Evolutionary conservation across 305 asterid species (phyloP), one percentile per base, ranked within the genome.

Genomic region (Vinca major): DNA sequence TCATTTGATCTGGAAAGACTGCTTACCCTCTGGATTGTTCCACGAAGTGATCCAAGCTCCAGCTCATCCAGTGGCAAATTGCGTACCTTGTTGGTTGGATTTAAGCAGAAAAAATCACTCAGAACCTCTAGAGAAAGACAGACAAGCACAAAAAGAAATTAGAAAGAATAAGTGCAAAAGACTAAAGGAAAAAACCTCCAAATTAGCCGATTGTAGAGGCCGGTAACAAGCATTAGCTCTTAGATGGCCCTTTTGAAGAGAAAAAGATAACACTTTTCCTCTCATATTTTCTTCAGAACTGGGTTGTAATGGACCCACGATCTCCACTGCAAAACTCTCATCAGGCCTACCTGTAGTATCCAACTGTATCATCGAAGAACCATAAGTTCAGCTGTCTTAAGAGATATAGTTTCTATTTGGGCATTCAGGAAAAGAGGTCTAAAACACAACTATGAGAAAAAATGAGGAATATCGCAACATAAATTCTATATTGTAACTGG

Each of bases 21-120:
- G 40, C 41, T 49, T 86, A 94, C 99, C 83, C 91, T 88, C 81
- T 92, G 92, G 70, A 94, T 82, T 63, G 88, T 88, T 79, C 99
- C 99, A 41, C 99, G 94, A 60, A 93, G 95, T 67, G 99, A 93
- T 75, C 97, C 96, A 62, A 93, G 89, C 90, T 93, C 99, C 81
- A 93, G 90, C 73, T 91, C 99, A 83, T 93, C 99, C 80, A 93
- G 80, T 70, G 97, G 99, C 75, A 93, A 85, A 86, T 89, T 82
- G 21, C 99, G 92, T 63, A 89, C 86, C 99, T 93, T 81, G 67
- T 80, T 75, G 20, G 20, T 39, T 7, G 78, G 80, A 85, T 65
- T 64, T 26, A 73, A 62, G 71, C 68, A 75, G 68, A 61, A 65
- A 61, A 65, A 72, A 26, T 62, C 20, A n/a, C 16, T 7, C 43